phyloP scores from a whole-genome alignment of 1,284 basidiomycete species.

The Kalmanozyma brasiliensis region DNA sequence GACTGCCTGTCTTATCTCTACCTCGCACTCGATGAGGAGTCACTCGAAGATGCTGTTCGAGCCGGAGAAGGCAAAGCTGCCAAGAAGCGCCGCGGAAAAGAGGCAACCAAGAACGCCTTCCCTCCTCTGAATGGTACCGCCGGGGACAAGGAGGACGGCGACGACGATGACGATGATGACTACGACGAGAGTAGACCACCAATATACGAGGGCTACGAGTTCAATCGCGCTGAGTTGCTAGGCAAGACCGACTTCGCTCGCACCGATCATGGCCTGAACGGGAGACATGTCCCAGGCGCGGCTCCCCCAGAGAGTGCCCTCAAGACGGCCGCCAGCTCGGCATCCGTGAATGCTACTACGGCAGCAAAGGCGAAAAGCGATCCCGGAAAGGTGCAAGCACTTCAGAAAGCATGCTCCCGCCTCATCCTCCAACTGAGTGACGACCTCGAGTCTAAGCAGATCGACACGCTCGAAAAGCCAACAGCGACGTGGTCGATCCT shows the following conservation, averaged over 20 bases:
- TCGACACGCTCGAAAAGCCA: constrained; percentile 60
- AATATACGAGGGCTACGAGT: constrained; percentile 46
- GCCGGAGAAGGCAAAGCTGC: constrained; percentile 67
- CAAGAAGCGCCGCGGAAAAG: constrained; percentile 49
- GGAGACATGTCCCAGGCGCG: constrained; percentile 22
- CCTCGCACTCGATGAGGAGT: constrained; percentile 71
- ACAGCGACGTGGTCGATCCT: constrained; percentile 54
- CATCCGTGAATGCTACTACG: background rate
- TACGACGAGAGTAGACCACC: constrained; percentile 60
- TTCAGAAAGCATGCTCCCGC: constrained; percentile 23
- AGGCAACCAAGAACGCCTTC: constrained; percentile 15
- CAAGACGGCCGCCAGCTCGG: constrained; percentile 1
- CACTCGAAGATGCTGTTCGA: constrained; percentile 73
- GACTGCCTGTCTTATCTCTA: constrained; percentile 76
- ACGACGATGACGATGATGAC: constrained; percentile 33
- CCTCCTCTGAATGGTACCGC: constrained; percentile 23
- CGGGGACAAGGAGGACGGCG: constrained; percentile 21
- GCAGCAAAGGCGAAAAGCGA: constrained; percentile 9
- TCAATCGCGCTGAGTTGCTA: constrained; percentile 35
- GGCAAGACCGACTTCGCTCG: constrained; percentile 37
- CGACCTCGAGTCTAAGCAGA: constrained; percentile 41
- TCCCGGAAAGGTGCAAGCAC: constrained; percentile 20
- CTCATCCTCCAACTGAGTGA: constrained; percentile 28
- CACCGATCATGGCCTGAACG: constrained; percentile 8
- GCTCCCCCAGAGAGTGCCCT: constrained; percentile 9